A percentile compares a stretch with the other conserved stretches of the same genome.
Conservation (phyloP, 202 grass and related monocot genomes). For the Tripidium arundinaceum region DNA sequence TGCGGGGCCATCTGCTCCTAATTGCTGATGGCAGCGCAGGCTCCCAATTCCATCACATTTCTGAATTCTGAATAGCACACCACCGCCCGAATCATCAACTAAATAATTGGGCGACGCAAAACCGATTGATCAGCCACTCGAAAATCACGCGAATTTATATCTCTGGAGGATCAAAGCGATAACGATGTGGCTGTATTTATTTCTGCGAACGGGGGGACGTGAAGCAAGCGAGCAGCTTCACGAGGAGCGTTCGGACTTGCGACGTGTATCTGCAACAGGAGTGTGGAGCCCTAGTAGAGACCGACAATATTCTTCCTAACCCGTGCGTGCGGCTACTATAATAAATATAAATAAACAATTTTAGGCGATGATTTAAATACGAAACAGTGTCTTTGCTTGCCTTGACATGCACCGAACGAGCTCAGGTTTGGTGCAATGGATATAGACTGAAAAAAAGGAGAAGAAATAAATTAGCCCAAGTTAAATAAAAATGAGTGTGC, state of each 20-base stretch:
- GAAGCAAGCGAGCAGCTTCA: slow-evolving; percentile 51
- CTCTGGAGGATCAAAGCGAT: background rate
- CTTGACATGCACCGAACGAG: slow-evolving; percentile 32
- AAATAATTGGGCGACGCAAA: background rate
- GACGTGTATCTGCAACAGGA: background rate
- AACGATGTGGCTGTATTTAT: slow-evolving; percentile 18
- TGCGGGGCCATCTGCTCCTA: background rate
- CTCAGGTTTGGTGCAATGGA: slow-evolving; percentile 31
- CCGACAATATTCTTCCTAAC: slow-evolving; percentile 27
- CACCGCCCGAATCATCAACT: background rate
- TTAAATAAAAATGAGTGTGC: background rate
- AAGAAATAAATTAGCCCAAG: background rate
- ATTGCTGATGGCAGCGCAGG: background rate
- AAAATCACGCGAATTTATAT: background rate
- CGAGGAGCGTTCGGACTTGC: background rate
- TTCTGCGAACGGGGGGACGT: background rate
- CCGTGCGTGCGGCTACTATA: slow-evolving; percentile 19
- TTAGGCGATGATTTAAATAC: background rate
- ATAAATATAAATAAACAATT: background rate
- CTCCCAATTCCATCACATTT: slow-evolving; percentile 29
- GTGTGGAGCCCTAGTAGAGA: slow-evolving; percentile 7
- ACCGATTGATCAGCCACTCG: background rate
- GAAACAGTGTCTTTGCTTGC: slow-evolving; percentile 30
- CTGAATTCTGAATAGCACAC: background rate
- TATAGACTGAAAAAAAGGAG: background rate